Conservation (phyloP, 495 filamentous ascomycete genomes). For the Tuber magnatum region DNA sequence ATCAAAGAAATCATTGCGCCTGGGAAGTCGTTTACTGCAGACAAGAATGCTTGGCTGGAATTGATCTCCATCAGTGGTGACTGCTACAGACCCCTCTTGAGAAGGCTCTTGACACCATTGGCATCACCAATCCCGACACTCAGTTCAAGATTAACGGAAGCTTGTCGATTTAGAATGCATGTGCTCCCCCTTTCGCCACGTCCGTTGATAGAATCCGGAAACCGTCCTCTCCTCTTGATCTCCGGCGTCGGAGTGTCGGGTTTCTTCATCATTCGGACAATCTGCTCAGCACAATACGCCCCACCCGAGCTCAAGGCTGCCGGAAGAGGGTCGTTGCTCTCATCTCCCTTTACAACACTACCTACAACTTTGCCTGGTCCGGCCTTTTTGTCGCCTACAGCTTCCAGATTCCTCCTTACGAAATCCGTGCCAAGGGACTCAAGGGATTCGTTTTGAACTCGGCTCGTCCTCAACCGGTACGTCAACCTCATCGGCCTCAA, state of each 20-base stretch:
- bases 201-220: slow-evolving; percentile 57
- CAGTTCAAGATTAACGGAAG: slow-evolving; percentile 44
- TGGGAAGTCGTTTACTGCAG: too few species aligned
- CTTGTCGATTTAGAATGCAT: slow-evolving; percentile 44
- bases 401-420: slow-evolving; percentile 61
- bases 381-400: slow-evolving; percentile 59
- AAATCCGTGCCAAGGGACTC: slow-evolving; percentile 61
- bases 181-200: slow-evolving; percentile 50
- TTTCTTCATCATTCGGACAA: slow-evolving; percentile 49
- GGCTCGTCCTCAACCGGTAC: slow-evolving; percentile 51
- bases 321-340: slow-evolving; percentile 51
- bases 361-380: slow-evolving; percentile 57
- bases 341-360: slow-evolving; percentile 51
- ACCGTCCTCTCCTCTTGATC: too few species aligned
- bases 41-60: too few species aligned
- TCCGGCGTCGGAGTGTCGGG: too few species aligned
- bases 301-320: slow-evolving; percentile 42
- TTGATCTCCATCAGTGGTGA: too few species aligned
- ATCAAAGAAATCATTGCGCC: too few species aligned
- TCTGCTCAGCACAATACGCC: slow-evolving; percentile 33
- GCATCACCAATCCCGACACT: slow-evolving; percentile 49
- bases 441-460: slow-evolving; percentile 61
- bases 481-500: slow-evolving; percentile 58
- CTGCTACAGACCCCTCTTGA: slow-evolving; percentile 16
- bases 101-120: slow-evolving; percentile 53